Evolutionary conservation across 2,329 filamentous ascomycete genomes (phyloP), one percentile per base, ranked within the genome.

Genomic region (Proliferodiscus dingleyae): DNA sequence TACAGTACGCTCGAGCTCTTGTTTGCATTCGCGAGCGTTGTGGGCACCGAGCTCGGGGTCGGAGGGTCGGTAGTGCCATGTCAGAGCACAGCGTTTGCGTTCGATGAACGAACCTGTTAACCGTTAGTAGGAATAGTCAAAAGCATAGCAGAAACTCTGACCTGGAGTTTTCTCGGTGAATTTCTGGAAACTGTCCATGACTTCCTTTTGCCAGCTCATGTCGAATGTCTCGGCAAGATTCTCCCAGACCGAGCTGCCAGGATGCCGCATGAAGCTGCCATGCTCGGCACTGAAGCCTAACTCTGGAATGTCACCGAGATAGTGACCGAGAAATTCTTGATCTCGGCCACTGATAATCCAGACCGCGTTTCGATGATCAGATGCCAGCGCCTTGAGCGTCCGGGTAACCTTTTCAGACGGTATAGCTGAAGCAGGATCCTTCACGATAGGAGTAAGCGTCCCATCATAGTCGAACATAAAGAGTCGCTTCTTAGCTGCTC

Each of bases 391-490:
- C 64, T 85, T 88, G 48, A 98, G 74, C 1, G 85, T 90, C 23
- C 83, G 79, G 39, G 95, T 83, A 18, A 96, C 80, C 18, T 83
- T 81, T 57, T 89, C 84, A 1, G 90, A 91, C 0, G 93, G 93
- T 30, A 96, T 83, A 3, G 93, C 93, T 4, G 89, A 83, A 55
- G 85, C 83, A 2, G 93, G 93, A 61, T 97, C 89, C 57, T 86
- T 85, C 45, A 97, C 93, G 58, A 98, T 97, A 0, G 90, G 88
- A 3, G 93, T 97, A 44, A 98, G 77, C 0, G 93, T 98, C 38
- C 93, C 93, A 64, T 98, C 93, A 61, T 98, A 98, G 69, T 98
- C 93, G 63, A 97, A 96, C 87, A 98, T 91, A 72, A 97, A 95
- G 3, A 98, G 74, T 9, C 93, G 82, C 67, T 87, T 88, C 51